phyloP scores from a whole-genome alignment of 257 asterid genomes.

The Mitragyna speciosa region DNA sequence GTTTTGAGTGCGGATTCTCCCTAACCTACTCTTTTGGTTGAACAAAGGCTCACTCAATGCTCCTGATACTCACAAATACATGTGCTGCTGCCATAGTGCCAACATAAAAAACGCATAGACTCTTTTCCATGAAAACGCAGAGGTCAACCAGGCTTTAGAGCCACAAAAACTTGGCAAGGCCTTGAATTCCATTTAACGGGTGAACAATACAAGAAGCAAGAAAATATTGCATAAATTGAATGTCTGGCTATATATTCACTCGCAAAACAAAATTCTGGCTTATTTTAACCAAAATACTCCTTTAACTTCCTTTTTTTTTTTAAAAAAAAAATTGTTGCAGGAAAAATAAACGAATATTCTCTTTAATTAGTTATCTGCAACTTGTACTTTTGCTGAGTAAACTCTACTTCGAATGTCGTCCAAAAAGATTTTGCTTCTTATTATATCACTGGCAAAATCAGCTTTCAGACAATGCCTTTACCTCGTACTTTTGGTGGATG shows the following conservation, averaged over 20 bases:
- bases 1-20: conserved; percentile 48
- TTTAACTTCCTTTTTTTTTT: background rate
- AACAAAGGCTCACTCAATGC: conserved; percentile 44
- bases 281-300: background rate
- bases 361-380: background rate
- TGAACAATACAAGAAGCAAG: no score
- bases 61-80: conserved; percentile 25
- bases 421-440: no score
- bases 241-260: background rate
- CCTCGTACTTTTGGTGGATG: background rate
- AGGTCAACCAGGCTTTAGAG: no score
- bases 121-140: background rate
- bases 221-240: background rate
- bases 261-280: background rate
- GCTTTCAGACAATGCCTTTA: background rate
- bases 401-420: background rate
- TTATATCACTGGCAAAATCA: no score
- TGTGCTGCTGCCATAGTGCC: background rate
- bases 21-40: no score
- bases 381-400: background rate
- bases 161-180: background rate
- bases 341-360: background rate
- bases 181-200: no score
- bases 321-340: background rate
- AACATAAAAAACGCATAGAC: background rate